Evolutionary conservation across 2,329 filamentous ascomycete genomes (phyloP).

Genomic region (Tolypocladium pustulatum): DNA sequence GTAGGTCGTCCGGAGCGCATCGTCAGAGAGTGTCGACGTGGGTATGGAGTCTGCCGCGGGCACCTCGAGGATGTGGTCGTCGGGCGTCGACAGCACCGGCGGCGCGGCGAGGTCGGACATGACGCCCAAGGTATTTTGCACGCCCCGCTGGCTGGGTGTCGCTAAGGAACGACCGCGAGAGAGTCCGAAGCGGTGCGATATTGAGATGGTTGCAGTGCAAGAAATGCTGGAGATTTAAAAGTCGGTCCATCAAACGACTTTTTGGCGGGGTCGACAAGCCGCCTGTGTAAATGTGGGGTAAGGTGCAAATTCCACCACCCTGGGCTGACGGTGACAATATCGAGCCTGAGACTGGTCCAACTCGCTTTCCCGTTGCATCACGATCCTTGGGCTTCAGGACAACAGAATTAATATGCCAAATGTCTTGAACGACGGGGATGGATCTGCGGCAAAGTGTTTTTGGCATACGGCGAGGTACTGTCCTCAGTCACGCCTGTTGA

Average conservation of each 20-base stretch:
- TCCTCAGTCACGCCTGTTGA: too few relatives aligned
- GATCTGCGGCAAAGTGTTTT: too few relatives aligned
- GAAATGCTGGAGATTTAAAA: background rate
- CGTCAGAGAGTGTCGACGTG: slow-evolving; percentile 36
- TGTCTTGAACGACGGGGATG: too few relatives aligned
- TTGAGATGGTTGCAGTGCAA: background rate
- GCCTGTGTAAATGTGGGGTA: background rate
- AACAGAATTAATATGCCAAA: too few relatives aligned
- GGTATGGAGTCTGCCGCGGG: slow-evolving; percentile 26
- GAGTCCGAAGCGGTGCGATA: background rate
- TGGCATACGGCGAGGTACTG: too few relatives aligned
- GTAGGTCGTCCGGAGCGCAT: slow-evolving; percentile 67
- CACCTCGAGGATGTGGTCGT: slow-evolving; percentile 47
- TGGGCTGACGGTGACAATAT: too few relatives aligned
- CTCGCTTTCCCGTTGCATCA: too few relatives aligned
- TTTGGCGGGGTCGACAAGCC: background rate
- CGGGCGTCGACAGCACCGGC: slow-evolving; percentile 54
- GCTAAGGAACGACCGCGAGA: background rate
- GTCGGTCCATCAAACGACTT: background rate
- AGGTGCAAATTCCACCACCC: background rate
- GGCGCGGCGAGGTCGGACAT: slow-evolving; percentile 42
- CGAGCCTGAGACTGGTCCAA: too few relatives aligned
- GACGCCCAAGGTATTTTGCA: background rate
- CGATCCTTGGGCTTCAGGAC: too few relatives aligned
- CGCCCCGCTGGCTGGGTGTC: background rate